These are phyloP conservation scores for Turnera subulata DNA, from an alignment of 345 rosid genomes.

Conservation along the genomic window DNA sequence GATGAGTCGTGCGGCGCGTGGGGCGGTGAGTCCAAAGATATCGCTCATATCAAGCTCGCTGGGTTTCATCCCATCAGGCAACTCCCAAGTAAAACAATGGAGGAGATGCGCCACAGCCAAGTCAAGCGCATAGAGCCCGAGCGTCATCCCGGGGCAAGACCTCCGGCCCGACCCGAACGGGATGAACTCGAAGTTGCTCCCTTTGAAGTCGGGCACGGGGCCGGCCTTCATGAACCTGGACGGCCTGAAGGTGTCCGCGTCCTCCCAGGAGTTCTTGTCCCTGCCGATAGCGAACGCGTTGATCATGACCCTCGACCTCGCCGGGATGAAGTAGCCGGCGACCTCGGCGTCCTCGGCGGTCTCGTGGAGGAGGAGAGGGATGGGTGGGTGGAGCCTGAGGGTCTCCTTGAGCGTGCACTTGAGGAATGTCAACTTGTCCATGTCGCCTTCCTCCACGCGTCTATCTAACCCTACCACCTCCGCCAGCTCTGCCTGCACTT, in stretches of 20 bases:
- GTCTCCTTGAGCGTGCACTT: constrained; percentile 74
- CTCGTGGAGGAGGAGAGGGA: constrained; percentile 91
- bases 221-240: constrained; percentile 61
- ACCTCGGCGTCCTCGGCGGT: constrained; percentile 61
- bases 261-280: constrained; percentile 69
- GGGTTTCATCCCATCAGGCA: constrained; percentile 88
- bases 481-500: constrained; percentile 64
- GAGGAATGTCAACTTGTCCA: constrained; percentile 57
- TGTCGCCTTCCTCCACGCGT: constrained; percentile 64
- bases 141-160: constrained; percentile 94
- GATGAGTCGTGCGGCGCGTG: constrained; percentile 58
- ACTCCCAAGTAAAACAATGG: constrained; percentile 75
- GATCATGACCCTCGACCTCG: constrained; percentile 62
- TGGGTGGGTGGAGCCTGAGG: constrained; percentile 87
- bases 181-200: constrained; percentile 70
- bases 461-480: constrained; percentile 77
- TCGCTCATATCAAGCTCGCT: constrained; percentile 81
- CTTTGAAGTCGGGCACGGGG: constrained; percentile 73
- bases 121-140: constrained; percentile 75
- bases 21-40: constrained; percentile 82
- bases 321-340: constrained; percentile 61
- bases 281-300: constrained; percentile 77
- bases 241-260: constrained; percentile 65
- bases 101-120: constrained; percentile 65
- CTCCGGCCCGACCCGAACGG: constrained; percentile 93